Conservation (phyloP, 2,329 filamentous ascomycete genomes). For the Madurella fahalii region DNA sequence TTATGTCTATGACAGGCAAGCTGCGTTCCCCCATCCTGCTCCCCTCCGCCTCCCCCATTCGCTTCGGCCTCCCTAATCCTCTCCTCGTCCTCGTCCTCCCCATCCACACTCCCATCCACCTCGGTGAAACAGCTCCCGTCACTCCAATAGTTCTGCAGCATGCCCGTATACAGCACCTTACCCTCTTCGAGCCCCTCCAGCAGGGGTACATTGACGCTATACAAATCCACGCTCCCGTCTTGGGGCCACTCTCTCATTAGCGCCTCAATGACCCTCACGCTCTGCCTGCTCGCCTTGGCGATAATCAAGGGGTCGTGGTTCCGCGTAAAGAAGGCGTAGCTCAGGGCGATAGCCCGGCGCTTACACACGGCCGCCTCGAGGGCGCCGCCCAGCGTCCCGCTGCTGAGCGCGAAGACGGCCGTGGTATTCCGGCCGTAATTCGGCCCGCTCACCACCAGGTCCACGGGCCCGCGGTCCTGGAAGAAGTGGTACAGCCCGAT, state of each 20-base stretch:
- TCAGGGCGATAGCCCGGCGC: constrained; percentile 71
- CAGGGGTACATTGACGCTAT: constrained; percentile 85
- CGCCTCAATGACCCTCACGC: constrained; percentile 73
- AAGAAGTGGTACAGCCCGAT: constrained; percentile 81
- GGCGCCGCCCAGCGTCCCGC: constrained; percentile 72
- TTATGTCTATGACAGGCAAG: constrained; percentile 62
- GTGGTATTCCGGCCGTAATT: constrained; percentile 84
- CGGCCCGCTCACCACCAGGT: constrained; percentile 74
- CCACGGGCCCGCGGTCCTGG: constrained; percentile 64
- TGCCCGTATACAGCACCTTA: constrained; percentile 76
- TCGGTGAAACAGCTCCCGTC: constrained; percentile 84
- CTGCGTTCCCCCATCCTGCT: constrained; percentile 24
- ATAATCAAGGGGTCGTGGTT: constrained; percentile 83
- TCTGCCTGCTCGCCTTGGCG: constrained; percentile 67
- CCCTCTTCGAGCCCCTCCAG: constrained; percentile 67
- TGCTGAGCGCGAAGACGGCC: constrained; percentile 72
- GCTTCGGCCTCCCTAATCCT: constrained; percentile 65
- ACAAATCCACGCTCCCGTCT: constrained; percentile 70
- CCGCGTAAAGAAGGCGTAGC: constrained; percentile 82
- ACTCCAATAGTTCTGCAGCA: constrained; percentile 89
- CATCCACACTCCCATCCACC: constrained; percentile 62
- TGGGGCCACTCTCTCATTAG: constrained; percentile 69
- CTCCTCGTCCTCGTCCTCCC: constrained; percentile 67
- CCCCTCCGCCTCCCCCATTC: constrained; percentile 35
- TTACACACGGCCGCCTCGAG: constrained; percentile 72